Percentiles rank a stretch among this genome's conserved stretches.
Conservation (phyloP, 352 stramenopile species). For the Phytophthora ohioensis region DNA sequence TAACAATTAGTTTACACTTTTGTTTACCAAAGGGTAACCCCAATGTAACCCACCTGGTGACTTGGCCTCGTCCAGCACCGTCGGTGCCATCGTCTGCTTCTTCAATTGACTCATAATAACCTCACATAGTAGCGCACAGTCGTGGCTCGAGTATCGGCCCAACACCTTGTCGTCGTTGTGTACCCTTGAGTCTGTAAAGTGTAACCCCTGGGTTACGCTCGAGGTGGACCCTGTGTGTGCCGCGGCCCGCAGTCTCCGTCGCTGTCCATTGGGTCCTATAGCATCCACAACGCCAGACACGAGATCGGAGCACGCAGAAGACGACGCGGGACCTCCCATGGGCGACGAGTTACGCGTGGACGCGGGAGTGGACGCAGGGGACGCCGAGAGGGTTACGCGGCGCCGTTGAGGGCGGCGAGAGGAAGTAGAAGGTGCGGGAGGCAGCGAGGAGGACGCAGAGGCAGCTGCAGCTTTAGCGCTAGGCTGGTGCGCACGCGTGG, state of each 20-base stretch:
- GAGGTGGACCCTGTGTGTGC: slow-evolving; percentile 20
- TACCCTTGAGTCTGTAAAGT: slow-evolving; percentile 4
- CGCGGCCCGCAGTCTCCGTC: slow-evolving; percentile 24
- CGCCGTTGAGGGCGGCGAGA: slow-evolving; percentile 40
- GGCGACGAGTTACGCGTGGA: slow-evolving; percentile 21
- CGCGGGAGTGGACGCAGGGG: slow-evolving; percentile 8
- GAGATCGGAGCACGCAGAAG: slow-evolving; percentile 8
- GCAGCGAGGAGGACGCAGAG: background rate
- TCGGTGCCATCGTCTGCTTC: slow-evolving; percentile 46
- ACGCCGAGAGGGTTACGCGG: slow-evolving; percentile 17
- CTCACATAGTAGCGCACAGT: slow-evolving; percentile 66
- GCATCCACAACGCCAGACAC: background rate
- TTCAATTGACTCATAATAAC: slow-evolving; percentile 64
- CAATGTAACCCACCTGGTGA: slow-evolving; percentile 45
- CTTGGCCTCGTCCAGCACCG: slow-evolving; percentile 49
- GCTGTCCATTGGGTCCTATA: slow-evolving; percentile 18
- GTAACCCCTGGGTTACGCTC: slow-evolving; percentile 10
- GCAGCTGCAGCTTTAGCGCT: slow-evolving; percentile 27
- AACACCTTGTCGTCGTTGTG: slow-evolving; percentile 46
- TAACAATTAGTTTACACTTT: slow-evolving; percentile 13
- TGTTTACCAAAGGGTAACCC: slow-evolving; percentile 6
- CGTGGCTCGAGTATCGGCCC: slow-evolving; percentile 53
- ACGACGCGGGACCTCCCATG: background rate
- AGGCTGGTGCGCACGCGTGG: slow-evolving; percentile 46
- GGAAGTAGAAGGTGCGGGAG: background rate